These are phyloP conservation scores for Colletotrichum incanum DNA, from an alignment of 2,329 filamentous ascomycete species.

Conservation along the genomic window DNA sequence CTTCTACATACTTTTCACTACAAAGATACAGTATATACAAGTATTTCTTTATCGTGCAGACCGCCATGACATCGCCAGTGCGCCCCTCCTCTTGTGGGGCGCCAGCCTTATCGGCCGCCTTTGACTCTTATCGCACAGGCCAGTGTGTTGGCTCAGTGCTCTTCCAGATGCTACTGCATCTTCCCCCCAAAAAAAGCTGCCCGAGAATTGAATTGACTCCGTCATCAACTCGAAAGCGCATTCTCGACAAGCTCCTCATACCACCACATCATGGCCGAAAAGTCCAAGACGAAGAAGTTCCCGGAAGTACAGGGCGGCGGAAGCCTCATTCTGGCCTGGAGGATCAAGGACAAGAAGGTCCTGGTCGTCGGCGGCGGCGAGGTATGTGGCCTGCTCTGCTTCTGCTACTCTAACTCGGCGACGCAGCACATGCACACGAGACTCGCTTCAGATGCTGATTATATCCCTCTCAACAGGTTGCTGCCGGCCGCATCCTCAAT, in stretches of 20 bases:
- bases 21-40: background rate
- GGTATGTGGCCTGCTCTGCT: conserved; percentile 66
- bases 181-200: conserved; percentile 27
- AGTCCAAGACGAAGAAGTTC: conserved; percentile 65
- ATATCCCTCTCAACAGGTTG: conserved; percentile 74
- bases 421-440: background rate
- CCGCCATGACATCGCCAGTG: conserved; percentile 19
- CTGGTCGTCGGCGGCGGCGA: conserved; percentile 97
- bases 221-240: conserved; percentile 18
- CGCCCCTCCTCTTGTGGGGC: conserved; percentile 1
- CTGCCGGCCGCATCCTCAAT: conserved; percentile 93
- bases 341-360: conserved; percentile 89
- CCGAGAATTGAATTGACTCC: conserved; percentile 14
- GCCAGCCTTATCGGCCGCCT: conserved; percentile 26
- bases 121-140: conserved; percentile 25
- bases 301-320: conserved; percentile 90
- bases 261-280: conserved; percentile 35
- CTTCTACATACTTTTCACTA: background rate
- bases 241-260: background rate
- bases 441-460: conserved; percentile 4
- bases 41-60: conserved; percentile 22
- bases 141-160: background rate
- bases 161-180: background rate
- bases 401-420: background rate
- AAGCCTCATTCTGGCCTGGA: conserved; percentile 96